These are phyloP conservation scores for Musa schizocarpa DNA, from an alignment of 176 grass and related monocot species.

Conservation along the genomic window DNA sequence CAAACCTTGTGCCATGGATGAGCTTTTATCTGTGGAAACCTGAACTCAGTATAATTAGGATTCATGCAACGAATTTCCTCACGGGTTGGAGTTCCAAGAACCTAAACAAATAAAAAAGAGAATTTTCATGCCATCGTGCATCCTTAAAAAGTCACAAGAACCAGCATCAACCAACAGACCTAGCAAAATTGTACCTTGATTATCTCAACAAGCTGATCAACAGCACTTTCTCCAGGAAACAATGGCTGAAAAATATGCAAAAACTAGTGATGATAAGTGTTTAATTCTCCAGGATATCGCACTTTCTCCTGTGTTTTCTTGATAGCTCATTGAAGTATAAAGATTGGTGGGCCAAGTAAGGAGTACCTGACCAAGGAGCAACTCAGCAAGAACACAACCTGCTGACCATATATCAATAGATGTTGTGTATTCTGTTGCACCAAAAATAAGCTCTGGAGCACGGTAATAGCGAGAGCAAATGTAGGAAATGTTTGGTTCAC, in stretches of 20 bases:
- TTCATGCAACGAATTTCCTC: slow-evolving; percentile 80
- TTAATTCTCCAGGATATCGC: not conserved
- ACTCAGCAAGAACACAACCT: slow-evolving; percentile 24
- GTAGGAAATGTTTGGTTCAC: slow-evolving; percentile 21
- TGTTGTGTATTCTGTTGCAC: slow-evolving; percentile 18
- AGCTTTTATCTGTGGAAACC: slow-evolving; percentile 63
- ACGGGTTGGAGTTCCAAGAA: slow-evolving; percentile 64
- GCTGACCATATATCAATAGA: slow-evolving; percentile 24
- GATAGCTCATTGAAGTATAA: not conserved
- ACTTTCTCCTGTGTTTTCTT: not conserved
- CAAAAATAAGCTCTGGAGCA: slow-evolving; percentile 17
- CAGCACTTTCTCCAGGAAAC: slow-evolving; percentile 23
- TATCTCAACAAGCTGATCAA: slow-evolving; percentile 23
- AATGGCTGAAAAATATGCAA: slow-evolving; percentile 5
- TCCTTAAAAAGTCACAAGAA: not conserved
- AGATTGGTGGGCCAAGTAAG: not conserved
- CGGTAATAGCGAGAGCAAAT: slow-evolving; percentile 21
- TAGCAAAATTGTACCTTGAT: slow-evolving; percentile 10
- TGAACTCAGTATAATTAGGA: slow-evolving; percentile 65
- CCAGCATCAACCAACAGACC: not conserved
- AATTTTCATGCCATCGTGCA: not conserved
- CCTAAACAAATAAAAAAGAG: slow-evolving; percentile 28
- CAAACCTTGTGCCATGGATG: slow-evolving; percentile 71
- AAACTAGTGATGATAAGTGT: not conserved
- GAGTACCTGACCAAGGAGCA: slow-evolving; percentile 15